Base-by-base conservation (phyloP, 2,329 filamentous ascomycete genomes). In the Fusarium sp. region DNA sequence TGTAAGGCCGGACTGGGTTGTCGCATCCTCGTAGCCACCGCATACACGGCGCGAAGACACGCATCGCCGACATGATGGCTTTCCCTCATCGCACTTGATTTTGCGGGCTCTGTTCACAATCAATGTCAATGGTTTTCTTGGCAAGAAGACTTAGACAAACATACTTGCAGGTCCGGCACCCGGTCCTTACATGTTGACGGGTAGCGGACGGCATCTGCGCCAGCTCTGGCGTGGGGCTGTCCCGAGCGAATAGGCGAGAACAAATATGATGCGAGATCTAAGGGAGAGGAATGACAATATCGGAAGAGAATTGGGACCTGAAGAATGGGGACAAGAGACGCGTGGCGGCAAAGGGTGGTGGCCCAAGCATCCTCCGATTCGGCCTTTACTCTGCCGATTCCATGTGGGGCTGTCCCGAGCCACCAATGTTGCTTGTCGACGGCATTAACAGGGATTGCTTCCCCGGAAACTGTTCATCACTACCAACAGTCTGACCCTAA, bases 121-220 rank as follows among this genome's bases (percentile, higher is more conserved):
- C 27, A n/a, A 10, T 24, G 27, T 45, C 16, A 45, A 13, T 27
- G 16, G 2, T 45, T 5, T n/a, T 27, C 6, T 27, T 45, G 42
- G 16, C 10, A 16, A 13, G 22, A 22, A 3, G 14, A 27, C 10
- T 7, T 25, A 6, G 1, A 12, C 16, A 41, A 20, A 58, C 58
- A 2, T 13, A 61, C 58, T 61, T 61, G 34, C 58, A 61, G n/a
- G 58, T 61, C 7, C 58, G 53, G 7, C 58, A 61, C 0, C 58
- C 58, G 4, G 58, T 61, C 27, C 37, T 61, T 2, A 37, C 58
- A 7, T 61, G 44, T 4, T 42, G 44, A 9, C 58, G 0, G 27
- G 27, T 27, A 27, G 2, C 27, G 27, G 27, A 27, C 27, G 27
- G 10, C 58, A 61, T 57, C 16, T 45, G 42, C 42, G 24, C 16